Base-by-base conservation (phyloP, 1,139 yeast genomes). In the Taiozyma sp. region DNA sequence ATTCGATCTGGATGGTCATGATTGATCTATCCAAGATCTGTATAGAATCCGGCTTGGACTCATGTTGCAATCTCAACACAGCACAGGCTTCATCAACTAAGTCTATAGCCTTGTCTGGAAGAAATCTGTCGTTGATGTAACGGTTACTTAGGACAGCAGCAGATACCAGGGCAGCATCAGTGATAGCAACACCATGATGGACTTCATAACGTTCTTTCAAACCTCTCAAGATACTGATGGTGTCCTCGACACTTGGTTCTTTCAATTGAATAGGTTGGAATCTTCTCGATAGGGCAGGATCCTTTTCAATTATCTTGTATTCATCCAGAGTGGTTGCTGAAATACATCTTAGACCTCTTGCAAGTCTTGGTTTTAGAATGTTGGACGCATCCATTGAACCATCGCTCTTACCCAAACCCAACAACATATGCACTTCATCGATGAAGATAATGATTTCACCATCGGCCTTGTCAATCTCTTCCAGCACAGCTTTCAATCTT, bases 71-170 rank as follows among this genome's bases (percentile, higher is more conserved):
- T 57, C 99, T 76, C 56, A 93, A 75, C 0, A 96, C 96, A 1
- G 97, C 93, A 70, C 98, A 91, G 0, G 99, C 98, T 66, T 93
- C 99, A 70, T 93, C 99, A 3, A 93, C 95, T 60, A 93, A 77
- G 69, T 93, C 98, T 59, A 93, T 91, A 12, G 97, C 97, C 71
- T 93, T 93, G 67, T 93, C 99, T 0, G 99, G 99, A 45, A 93
- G 74, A 63, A 83, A 90, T 51, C 98, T 72, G 67, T 93, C 98
- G 8, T 96, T 88, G 51, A 93, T 89, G 67, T 93, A 93, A 57
- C 99, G 78, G 64, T 90, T 89, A 34, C 96, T 85, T 64, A 92
- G 83, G 6, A 88, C 83, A 0, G 97, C 97, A 12, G 98, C 97
- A 0, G 97, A 87, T 1, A 93, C 98, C 52, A 93, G 75, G 0